Conservation (phyloP, 345 rosid species). For the Gossypium thurberi region DNA sequence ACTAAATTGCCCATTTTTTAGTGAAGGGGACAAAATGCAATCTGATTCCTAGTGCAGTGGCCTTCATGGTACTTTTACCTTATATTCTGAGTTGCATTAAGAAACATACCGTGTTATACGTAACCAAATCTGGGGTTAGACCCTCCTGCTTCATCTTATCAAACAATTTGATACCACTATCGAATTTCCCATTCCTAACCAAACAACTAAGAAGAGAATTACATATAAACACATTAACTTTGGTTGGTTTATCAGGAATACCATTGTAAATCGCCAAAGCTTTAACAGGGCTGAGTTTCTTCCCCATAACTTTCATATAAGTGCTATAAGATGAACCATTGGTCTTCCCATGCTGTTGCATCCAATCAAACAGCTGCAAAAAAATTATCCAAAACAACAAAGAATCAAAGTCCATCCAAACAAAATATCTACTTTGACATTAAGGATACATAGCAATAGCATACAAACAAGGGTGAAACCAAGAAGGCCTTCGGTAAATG, state of each 20-base stretch:
- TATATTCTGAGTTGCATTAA: slow-evolving; percentile 5
- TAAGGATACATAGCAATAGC: background rate
- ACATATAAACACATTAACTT: slow-evolving; percentile 64
- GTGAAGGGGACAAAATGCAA: too few species aligned
- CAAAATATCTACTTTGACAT: background rate
- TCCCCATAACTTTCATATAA: slow-evolving; percentile 66
- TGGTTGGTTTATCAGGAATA: slow-evolving; percentile 57
- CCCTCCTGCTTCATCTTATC: slow-evolving; percentile 88
- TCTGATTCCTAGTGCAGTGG: too few species aligned
- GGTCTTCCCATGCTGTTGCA: slow-evolving; percentile 65
- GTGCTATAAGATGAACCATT: slow-evolving; percentile 66
- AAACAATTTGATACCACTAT: slow-evolving; percentile 57
- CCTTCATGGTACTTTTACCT: too few species aligned
- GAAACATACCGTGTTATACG: slow-evolving; percentile 66
- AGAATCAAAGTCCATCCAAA: background rate
- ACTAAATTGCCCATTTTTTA: too few species aligned
- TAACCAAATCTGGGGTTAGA: slow-evolving; percentile 70
- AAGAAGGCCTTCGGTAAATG: too few species aligned
- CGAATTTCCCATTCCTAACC: slow-evolving; percentile 62
- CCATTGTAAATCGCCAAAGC: slow-evolving; percentile 64
- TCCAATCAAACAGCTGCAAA: slow-evolving; percentile 84
- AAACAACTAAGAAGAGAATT: slow-evolving; percentile 79
- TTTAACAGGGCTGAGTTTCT: slow-evolving; percentile 45
- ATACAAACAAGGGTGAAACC: too few species aligned
- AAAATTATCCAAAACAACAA: slow-evolving; percentile 19